Conservation (phyloP, 2,329 filamentous ascomycete genomes). For the Cordyceps militaris region DNA sequence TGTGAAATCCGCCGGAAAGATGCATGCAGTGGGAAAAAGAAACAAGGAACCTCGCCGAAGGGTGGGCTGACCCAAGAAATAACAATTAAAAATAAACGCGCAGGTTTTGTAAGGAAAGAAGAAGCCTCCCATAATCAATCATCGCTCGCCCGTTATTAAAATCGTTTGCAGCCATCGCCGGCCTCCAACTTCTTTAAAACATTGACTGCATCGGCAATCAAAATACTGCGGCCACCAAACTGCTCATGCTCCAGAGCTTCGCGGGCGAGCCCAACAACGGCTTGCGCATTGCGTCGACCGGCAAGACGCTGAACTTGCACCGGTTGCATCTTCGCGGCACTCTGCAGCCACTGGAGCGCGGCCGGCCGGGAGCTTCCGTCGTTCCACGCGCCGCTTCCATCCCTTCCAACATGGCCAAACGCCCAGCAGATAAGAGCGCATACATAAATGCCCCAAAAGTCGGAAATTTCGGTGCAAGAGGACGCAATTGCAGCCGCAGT, state of each 20-base stretch:
- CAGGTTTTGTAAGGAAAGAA: not conserved
- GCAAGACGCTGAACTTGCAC: slow-evolving; percentile 32
- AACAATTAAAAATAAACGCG: not conserved
- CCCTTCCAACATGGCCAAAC: slow-evolving; percentile 32
- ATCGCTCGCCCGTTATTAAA: slow-evolving; percentile 21
- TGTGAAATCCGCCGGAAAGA: not conserved
- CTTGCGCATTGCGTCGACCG: slow-evolving; percentile 35
- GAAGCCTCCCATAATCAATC: not conserved
- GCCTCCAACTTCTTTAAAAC: slow-evolving; percentile 47
- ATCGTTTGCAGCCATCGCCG: slow-evolving; percentile 34
- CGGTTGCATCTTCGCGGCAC: slow-evolving; percentile 33
- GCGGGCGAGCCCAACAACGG: slow-evolving; percentile 42
- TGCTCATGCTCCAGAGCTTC: slow-evolving; percentile 43
- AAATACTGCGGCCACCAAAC: slow-evolving; percentile 38
- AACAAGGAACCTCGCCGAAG: not conserved
- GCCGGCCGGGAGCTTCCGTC: slow-evolving; percentile 21
- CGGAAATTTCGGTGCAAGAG: slow-evolving; percentile 33
- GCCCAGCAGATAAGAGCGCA: slow-evolving; percentile 56
- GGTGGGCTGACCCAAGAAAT: not conserved
- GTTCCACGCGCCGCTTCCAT: slow-evolving; percentile 16
- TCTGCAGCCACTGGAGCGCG: slow-evolving; percentile 31
- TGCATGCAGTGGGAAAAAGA: not conserved
- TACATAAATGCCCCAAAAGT: slow-evolving; percentile 51
- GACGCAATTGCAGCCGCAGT: slow-evolving; percentile 14
- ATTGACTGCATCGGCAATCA: slow-evolving; percentile 46